A percentile compares a stretch with the other conserved stretches of the same genome.
Conservation (phyloP, 176 grass and related monocot genomes). For the Stipa capillata region DNA sequence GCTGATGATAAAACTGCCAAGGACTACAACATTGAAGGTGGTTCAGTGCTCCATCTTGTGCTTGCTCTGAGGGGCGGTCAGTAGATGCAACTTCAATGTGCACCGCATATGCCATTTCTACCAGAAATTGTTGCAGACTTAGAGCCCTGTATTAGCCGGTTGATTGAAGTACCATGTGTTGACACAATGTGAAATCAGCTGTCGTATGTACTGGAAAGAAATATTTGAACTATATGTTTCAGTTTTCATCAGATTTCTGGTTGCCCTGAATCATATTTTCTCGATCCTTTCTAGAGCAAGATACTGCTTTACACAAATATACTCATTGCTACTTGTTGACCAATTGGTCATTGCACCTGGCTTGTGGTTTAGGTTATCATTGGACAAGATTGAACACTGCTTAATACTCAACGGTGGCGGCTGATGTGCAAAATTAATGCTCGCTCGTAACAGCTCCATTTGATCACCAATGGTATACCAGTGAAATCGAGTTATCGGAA, state of each 20-base stretch:
- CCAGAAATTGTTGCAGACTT: not conserved
- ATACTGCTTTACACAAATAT: not conserved
- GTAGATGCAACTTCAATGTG: not conserved
- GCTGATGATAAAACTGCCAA: slow-evolving; percentile 92
- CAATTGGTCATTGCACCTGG: not conserved
- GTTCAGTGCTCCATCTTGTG: slow-evolving; percentile 88
- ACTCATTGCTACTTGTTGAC: no score
- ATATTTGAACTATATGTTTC: slow-evolving; percentile 12
- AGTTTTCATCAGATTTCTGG: not conserved
- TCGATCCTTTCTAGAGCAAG: not conserved
- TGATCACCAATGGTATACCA: no score
- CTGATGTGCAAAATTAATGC: not conserved
- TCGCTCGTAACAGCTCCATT: not conserved
- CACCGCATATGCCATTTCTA: not conserved
- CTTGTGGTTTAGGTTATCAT: not conserved
- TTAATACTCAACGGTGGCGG: not conserved
- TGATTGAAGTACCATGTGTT: slow-evolving; percentile 20
- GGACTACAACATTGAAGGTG: slow-evolving; percentile 96
- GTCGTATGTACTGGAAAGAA: slow-evolving; percentile 12
- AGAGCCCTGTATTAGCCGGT: not conserved
- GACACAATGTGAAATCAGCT: not conserved
- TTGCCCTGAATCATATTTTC: not conserved
- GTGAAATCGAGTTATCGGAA: no score
- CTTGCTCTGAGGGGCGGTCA: slow-evolving; percentile 81
- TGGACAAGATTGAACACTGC: not conserved